phyloP scores from a whole-genome alignment of 148 eudicot species.

The Amaranthus cruentus region DNA sequence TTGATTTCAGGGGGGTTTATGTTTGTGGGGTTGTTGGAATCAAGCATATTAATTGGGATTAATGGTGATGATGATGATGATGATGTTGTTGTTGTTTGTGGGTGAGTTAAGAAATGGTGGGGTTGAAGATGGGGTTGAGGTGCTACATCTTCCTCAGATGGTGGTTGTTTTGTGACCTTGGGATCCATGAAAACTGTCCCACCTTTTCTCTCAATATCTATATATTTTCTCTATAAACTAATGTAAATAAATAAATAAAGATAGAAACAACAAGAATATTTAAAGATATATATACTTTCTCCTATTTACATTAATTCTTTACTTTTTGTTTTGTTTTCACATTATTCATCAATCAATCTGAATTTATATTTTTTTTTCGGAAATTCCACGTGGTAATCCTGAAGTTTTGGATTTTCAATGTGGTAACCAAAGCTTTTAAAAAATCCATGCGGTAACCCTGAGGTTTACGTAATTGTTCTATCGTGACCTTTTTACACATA shows the following conservation, averaged over 20 bases:
- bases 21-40: constrained; percentile 14
- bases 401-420: too few relatives aligned
- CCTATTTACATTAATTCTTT: too few relatives aligned
- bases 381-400: too few relatives aligned
- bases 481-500: too few relatives aligned
- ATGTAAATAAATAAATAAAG: not conserved
- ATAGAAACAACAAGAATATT: not conserved
- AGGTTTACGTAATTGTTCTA: too few relatives aligned
- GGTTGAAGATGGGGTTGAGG: constrained; percentile 18
- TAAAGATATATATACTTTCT: not conserved
- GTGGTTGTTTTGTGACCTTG: constrained; percentile 38
- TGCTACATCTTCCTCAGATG: constrained; percentile 21
- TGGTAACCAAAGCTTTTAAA: too few relatives aligned
- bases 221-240: not conserved
- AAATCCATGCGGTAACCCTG: too few relatives aligned
- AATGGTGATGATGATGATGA: constrained; percentile 24
- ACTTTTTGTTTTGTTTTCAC: too few relatives aligned
- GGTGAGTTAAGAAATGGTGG: constrained; percentile 37
- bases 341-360: too few relatives aligned
- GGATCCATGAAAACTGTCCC: constrained; percentile 49
- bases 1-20: constrained; percentile 38
- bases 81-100: constrained; percentile 16
- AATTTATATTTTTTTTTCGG: too few relatives aligned
- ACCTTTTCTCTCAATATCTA: constrained; percentile 2
- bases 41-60: constrained; percentile 29